Base-by-base conservation (phyloP, 805 yeast genomes). In the Saturnispora mendoncae region DNA sequence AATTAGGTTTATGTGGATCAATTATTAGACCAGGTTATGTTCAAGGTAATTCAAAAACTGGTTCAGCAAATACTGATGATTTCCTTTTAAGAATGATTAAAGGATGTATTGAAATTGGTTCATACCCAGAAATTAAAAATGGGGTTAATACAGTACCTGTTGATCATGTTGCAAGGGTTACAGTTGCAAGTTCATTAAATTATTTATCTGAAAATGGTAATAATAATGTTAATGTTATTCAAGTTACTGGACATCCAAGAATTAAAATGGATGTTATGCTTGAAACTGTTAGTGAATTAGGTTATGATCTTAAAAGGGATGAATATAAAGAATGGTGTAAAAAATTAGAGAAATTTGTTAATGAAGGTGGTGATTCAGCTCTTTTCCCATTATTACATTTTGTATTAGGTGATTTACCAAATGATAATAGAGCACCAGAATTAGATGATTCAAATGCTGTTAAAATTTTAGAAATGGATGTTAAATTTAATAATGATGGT, bases 231-330 rank as follows among this genome's bases (percentile, higher is more conserved):
- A 55, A 79, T 1, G 98, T 94, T 32, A 87, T 86, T 2, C 98
- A 92, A 34, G 97, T 92, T n/a, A 92, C 97, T 5, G 94, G 90
- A 19, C 97, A 92, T 54, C 99, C 99, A 46, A 78, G 98, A 59
- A 78, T 86, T 45, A 67, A 74, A 32, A 83, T 88, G 66, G 80
- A 76, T 54, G 78, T 83, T 50, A 90, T 78, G 65, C 65, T 92
- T 51, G 76, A 77, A 14, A 56, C 80, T 8, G 68, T 88, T 56
- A 63, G 68, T 42, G 58, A 64, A 12, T 90, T 76, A 53, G 98
- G 98, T 7, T 94, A 84, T 62, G 54, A 68, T 17, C 76, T 84
- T 36, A 62, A 65, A 45, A 67, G 70, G 36, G 71, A 71, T 12
- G 84, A 77, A 52, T 92, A 92, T 56, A 72, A 78, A 12, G 66